Evolutionary conservation across 2,329 filamentous ascomycete genomes (phyloP), one percentile per base, ranked within the genome.

Genomic region (Botrytis sinoallii): DNA sequence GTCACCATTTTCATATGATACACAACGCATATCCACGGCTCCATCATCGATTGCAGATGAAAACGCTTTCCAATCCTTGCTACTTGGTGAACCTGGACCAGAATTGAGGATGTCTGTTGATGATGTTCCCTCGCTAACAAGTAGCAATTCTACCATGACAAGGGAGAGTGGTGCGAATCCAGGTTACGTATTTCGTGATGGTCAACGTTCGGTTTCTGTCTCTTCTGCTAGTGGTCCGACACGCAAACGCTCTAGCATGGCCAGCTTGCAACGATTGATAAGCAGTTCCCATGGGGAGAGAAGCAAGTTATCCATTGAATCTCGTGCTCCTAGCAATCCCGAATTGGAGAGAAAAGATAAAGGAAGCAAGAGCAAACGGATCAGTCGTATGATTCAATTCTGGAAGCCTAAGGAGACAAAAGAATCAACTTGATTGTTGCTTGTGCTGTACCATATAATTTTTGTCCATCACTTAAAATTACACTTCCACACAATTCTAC

Each of bases 321-420:
- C 91, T 64, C 77, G 78, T 60, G 76, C 76, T 5, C 85, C 86
- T 9, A 79, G 85, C 75, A 85, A 83, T 59, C 86, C 68, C 2
- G 68, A 74, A 18, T 48, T 38, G n/a, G 57, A 74, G 18, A 71
- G 42, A 35, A 74, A 90, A n/a, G 88, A 89, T 46, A 89, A 89
- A 81, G 79, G 78, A 38, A 93, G 91, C 85, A 92, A 90, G 81
- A 85, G 89, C 55, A 92, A 90, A 81, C 88, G 92, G 44, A 83
- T 94, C 55, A 92, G 92, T 80, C 91, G 91, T 70, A 86, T 94
- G 84, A 90, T 94, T 86, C 90, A 91, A 78, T 95, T 95, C 81
- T 95, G 92, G 92, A 93, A 92, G 82, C 77, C 79, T 3, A 80
- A 78, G 66, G 76, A 79, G 12, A 25, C 40, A 20, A 72, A 61